Percentiles rank a stretch among this genome's conserved stretches.
phyloP scores from a whole-genome alignment of 352 stramenopile species.

The Pseudoperonospora humuli region DNA sequence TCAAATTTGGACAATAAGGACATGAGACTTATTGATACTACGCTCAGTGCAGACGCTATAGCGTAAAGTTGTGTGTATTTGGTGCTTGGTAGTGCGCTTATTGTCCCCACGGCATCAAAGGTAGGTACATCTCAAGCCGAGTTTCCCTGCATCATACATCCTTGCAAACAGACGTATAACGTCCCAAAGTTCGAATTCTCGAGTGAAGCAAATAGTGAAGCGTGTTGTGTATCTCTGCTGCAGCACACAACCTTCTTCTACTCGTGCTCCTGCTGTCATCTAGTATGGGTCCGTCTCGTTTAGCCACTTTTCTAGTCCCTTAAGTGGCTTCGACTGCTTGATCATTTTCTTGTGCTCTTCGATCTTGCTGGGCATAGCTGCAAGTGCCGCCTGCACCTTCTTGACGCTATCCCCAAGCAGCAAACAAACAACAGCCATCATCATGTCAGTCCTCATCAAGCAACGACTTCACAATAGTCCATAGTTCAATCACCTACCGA shows the following conservation, averaged over 20 bases:
- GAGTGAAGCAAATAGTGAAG: conserved; percentile 8
- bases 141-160: neutral
- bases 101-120: neutral
- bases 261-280: conserved; percentile 16
- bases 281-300: conserved; percentile 81
- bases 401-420: conserved; percentile 41
- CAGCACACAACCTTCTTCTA: neutral
- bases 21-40: neutral
- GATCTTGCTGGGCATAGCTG: conserved; percentile 79
- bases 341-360: conserved; percentile 81
- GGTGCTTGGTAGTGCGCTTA: too few species aligned
- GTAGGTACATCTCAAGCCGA: too few species aligned
- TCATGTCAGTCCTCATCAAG: neutral
- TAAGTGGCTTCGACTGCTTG: conserved; percentile 75
- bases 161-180: neutral
- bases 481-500: conserved; percentile 28
- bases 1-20: conserved; percentile 1
- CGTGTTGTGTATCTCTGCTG: conserved; percentile 3
- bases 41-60: neutral
- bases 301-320: conserved; percentile 85
- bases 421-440: conserved; percentile 1
- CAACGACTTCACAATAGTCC: too few species aligned
- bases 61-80: too few species aligned
- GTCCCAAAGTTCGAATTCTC: neutral
- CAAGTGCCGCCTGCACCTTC: conserved; percentile 79